Conservation (phyloP, 2,329 filamentous ascomycete genomes). For the Beauveria sp. region DNA sequence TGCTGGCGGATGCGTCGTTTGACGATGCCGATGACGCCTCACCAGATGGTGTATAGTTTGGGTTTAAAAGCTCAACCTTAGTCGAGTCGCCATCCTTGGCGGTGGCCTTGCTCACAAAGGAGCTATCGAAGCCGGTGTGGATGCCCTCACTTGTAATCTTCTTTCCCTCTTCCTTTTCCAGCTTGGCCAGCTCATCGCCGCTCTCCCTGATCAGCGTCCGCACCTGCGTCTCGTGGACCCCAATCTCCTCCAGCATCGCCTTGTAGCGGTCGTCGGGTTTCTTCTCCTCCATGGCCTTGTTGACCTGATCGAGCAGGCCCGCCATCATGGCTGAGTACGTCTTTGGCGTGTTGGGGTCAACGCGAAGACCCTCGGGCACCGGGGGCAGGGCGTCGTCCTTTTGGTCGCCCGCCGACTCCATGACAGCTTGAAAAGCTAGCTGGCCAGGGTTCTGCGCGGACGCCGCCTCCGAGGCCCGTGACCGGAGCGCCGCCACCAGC, state of each 20-base stretch:
- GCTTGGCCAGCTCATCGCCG: slow-evolving; percentile 62
- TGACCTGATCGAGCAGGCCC: slow-evolving; percentile 89
- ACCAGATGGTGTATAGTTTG: slow-evolving; percentile 32
- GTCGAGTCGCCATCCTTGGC: slow-evolving; percentile 37
- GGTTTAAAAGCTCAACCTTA: slow-evolving; percentile 70
- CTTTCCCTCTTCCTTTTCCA: slow-evolving; percentile 75
- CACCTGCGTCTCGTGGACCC: slow-evolving; percentile 70
- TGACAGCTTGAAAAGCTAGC: slow-evolving; percentile 80
- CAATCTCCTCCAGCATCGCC: slow-evolving; percentile 72
- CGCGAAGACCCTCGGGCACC: slow-evolving; percentile 72
- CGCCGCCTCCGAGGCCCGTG: slow-evolving; percentile 61
- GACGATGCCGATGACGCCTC: slow-evolving; percentile 1
- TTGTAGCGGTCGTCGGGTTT: slow-evolving; percentile 60
- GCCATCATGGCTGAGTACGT: slow-evolving; percentile 98
- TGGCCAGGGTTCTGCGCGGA: slow-evolving; percentile 60
- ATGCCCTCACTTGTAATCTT: slow-evolving; percentile 94
- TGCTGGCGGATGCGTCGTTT: slow-evolving; percentile 22
- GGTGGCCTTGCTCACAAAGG: slow-evolving; percentile 62
- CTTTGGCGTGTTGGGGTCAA: slow-evolving; percentile 64
- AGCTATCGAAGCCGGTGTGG: slow-evolving; percentile 85
- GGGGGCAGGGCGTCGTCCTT: slow-evolving; percentile 68
- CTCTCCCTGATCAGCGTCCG: slow-evolving; percentile 70
- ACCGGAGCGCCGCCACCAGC: slow-evolving; percentile 66
- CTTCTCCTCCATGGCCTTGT: slow-evolving; percentile 72
- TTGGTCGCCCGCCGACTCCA: slow-evolving; percentile 68